Evolutionary conservation across 73 alveolate species (phyloP), one percentile per base, ranked within the genome.

Genomic region (Paramecium sexaurelia): DNA sequence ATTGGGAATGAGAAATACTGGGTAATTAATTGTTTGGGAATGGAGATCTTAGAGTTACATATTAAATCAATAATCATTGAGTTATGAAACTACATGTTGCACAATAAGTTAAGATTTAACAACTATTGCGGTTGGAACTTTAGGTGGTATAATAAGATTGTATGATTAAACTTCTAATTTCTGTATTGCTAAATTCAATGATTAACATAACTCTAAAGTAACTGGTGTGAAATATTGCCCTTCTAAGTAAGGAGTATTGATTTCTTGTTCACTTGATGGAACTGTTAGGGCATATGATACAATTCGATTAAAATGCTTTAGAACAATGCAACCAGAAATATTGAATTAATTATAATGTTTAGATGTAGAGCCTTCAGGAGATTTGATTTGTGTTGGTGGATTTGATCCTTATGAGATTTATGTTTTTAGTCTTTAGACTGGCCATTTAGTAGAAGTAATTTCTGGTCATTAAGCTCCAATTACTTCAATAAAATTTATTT

Each of bases 11-110:
- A 92, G 97, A 66, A 91, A 92, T 55, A 92, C 92, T 91, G 97
- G 98, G 26, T 96, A 97, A 92, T 92, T 98, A 39, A 95, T 98
- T 71, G 99, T 98, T n/a, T 98, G 99, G 99, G 99, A 98, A 92
- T 98, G 99, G 99, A 96, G 97, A 93, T 95, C 98, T 37, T 98
- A 98, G 91, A 89, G 98, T 24, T 98, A 96, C 91, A 94, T 98
- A 19, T 89, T 96, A 73, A 97, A 98, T 83, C 95, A 98, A 92
- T 95, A 97, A 95, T 98, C 99, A 41, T 95, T 95, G 85, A 93
- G 93, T 87, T 90, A 92, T 68, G 99, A 98, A 56, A 95, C 96
- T 33, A 92, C 93, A 22, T 75, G 93, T 51, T 85, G 96, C 7
- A 95, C 98, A 13, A 95, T 92, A 87, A 92, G 97, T 43, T 43